Base-by-base conservation (phyloP, 2,329 filamentous ascomycete species). In the Botrytis byssoidea region DNA sequence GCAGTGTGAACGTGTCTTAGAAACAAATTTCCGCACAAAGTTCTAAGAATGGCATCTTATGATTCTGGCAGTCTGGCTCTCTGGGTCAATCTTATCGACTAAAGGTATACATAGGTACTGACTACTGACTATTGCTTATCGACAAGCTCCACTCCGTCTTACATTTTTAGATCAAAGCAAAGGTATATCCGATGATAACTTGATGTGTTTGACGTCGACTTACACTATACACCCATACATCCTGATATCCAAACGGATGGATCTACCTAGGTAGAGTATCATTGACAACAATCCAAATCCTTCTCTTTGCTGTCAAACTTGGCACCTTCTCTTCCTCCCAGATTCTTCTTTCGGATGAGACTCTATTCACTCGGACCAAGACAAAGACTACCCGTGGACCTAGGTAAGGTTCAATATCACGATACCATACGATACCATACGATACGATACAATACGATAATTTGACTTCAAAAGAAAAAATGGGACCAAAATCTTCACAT, bases 231-330 rank as follows among this genome's bases (percentile, higher is more conserved):
- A 48, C 25, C 20, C 46, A 8, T 44, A 29, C 60, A 63, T 42
- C 25, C 14, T 42, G 40, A 42, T 22, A 65, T 46, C 18, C 42
- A 46, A 65, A 46, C 18, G n/a, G n/a, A 65, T 46, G 63, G n/a
- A 65, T 65, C n/a, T 35, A 18, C 51, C 16, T 29, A 18, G 51
- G n/a, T 29, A 46, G n/a, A 65, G 40, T 32, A 51, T 51, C 32
- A 37, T 51, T 51, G 44, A 51, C 29, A 67, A 14, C 64, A 67
- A 67, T 51, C 64, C 64, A 4, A 67, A 67, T 51, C 64, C 64
- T 67, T 37, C 44, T 22, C 25, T n/a, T 35, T 51, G 22, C 44
- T 37, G 32, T 37, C 44, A 67, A 51, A 37, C 64, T 37, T 25
- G 44, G 32, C 9, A 51, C 51, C 42, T 66, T n/a, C 32, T 48